These are phyloP conservation scores for Chytriomyces sp. DNA, from an alignment of 192 early-diverging fungal species.

Conservation along the genomic window DNA sequence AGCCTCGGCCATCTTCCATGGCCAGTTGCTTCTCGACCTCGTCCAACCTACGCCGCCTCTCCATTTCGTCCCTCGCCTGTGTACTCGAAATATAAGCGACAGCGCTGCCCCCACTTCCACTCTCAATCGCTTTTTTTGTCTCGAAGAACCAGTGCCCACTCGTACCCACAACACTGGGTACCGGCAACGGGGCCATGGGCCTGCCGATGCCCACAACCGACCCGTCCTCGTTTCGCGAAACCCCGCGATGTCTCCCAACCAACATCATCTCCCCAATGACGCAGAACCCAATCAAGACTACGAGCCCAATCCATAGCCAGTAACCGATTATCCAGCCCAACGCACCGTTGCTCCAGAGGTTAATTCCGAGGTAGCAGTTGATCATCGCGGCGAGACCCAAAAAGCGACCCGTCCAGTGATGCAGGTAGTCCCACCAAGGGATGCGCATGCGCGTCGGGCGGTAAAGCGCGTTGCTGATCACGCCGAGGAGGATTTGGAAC, in stretches of 20 bases:
- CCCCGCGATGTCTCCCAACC: not conserved
- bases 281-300: not conserved
- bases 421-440: conserved; percentile 47
- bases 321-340: not conserved
- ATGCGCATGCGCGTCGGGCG: conserved; percentile 22
- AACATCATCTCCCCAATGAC: not conserved
- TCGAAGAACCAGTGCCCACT: not conserved
- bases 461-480: conserved; percentile 34
- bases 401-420: conserved; percentile 43
- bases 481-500: conserved; percentile 38
- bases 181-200: not conserved
- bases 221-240: not conserved
- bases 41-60: not conserved
- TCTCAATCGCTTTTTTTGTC: not conserved
- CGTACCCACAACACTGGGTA: not conserved
- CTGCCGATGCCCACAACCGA: not conserved
- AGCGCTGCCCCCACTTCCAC: no score
- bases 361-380: not conserved
- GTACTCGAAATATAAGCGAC: no score
- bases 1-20: not conserved
- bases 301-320: not conserved
- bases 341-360: not conserved
- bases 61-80: no score
- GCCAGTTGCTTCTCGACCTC: not conserved
- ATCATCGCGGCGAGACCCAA: not conserved